Evolutionary conservation across 164 flowering plant species (phyloP).

Genomic region (Dillenia turbinata): DNA sequence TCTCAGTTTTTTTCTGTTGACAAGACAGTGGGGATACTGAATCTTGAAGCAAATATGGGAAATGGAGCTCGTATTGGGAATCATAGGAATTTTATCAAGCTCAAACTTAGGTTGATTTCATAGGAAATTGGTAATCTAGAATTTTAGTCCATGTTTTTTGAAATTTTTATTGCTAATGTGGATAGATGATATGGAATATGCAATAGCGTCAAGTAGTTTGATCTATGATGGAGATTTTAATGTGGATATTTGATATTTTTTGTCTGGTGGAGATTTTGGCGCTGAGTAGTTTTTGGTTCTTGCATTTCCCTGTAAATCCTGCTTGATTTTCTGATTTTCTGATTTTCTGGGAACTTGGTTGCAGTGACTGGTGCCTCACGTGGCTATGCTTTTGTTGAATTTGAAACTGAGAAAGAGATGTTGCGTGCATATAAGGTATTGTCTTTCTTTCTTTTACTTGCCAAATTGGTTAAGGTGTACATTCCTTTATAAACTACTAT

Average conservation of each 20-base stretch:
- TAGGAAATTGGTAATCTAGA: too few species aligned
- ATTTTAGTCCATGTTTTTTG: too few species aligned
- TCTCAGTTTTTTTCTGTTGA: too few species aligned
- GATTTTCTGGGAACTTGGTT: conserved; percentile 10
- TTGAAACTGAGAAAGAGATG: conserved; percentile 85
- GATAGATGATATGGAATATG: too few species aligned
- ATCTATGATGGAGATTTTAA: background rate
- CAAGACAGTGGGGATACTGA: too few species aligned
- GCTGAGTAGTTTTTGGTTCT: background rate
- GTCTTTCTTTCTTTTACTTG: background rate
- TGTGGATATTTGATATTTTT: background rate
- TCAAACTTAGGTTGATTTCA: too few species aligned
- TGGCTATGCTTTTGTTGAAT: conserved; percentile 94
- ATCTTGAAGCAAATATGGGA: too few species aligned
- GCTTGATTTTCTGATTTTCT: background rate
- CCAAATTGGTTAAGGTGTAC: too few species aligned
- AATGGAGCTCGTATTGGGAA: too few species aligned
- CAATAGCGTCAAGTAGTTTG: background rate
- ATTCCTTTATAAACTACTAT: too few species aligned
- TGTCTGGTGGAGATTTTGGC: background rate
- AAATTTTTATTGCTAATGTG: too few species aligned
- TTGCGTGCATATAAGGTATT: conserved; percentile 80
- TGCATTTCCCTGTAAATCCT: background rate
- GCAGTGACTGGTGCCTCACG: conserved; percentile 95
- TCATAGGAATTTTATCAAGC: too few species aligned